Evolutionary conservation across 1,284 basidiomycete genomes (phyloP).

Genomic region (Naganishia sp.): DNA sequence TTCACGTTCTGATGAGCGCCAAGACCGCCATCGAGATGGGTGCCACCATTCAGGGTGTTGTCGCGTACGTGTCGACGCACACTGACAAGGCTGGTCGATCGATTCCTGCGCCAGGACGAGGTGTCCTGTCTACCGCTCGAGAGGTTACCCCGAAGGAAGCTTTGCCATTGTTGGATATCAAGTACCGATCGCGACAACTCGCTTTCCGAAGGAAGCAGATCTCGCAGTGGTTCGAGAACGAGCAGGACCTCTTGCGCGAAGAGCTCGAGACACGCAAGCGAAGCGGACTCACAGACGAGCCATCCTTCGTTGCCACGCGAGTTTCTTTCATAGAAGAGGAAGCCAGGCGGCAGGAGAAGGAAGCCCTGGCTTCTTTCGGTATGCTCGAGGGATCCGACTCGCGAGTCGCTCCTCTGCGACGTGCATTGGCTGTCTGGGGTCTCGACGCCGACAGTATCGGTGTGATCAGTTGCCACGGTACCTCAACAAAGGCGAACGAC

Average conservation of each 20-base stretch:
- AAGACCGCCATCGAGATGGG: slow-evolving; percentile 94
- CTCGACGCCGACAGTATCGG: slow-evolving; percentile 85
- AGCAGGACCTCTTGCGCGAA: slow-evolving; percentile 76
- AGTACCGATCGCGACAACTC: slow-evolving; percentile 87
- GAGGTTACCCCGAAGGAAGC: slow-evolving; percentile 71
- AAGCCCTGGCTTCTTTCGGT: slow-evolving; percentile 82
- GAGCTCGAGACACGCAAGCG: slow-evolving; percentile 63
- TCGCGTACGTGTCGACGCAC: slow-evolving; percentile 95
- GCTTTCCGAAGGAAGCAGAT: slow-evolving; percentile 91
- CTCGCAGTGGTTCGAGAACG: slow-evolving; percentile 87
- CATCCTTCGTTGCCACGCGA: slow-evolving; percentile 70
- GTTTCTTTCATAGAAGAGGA: slow-evolving; percentile 84
- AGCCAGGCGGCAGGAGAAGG: slow-evolving; percentile 84
- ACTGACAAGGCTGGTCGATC: slow-evolving; percentile 96
- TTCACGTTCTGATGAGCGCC: slow-evolving; percentile 95
- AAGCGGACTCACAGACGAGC: slow-evolving; percentile 60
- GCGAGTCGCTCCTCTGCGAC: slow-evolving; percentile 82
- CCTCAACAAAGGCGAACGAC: slow-evolving; percentile 96
- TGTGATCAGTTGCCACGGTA: slow-evolving; percentile 63
- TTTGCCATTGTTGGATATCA: slow-evolving; percentile 72
- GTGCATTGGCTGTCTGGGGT: slow-evolving; percentile 95
- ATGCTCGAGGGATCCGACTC: slow-evolving; percentile 90
- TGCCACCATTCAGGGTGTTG: slow-evolving; percentile 85
- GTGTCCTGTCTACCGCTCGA: slow-evolving; percentile 80
- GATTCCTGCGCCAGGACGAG: slow-evolving; percentile 87